phyloP scores from a whole-genome alignment of 148 eudicot species.

The Nepenthes gracilis region DNA sequence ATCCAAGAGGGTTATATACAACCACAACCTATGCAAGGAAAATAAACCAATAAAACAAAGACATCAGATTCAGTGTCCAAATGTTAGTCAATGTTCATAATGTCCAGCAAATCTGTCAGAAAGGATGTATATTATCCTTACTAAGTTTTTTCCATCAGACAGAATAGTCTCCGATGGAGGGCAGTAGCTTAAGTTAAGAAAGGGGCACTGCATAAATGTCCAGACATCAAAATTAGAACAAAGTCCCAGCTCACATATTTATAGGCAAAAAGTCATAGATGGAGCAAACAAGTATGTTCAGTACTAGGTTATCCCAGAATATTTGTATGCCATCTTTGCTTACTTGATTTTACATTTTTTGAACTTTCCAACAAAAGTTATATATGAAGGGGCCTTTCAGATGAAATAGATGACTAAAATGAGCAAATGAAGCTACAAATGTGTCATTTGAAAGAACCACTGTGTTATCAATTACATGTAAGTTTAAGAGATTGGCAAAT shows the following conservation, averaged over 20 bases:
- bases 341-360: too few relatives aligned
- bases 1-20: constrained; percentile 69
- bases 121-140: constrained; percentile 15
- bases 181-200: constrained; percentile 67
- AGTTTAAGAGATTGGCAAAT: too few relatives aligned
- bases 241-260: constrained; percentile 49
- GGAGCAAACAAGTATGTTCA: too few relatives aligned
- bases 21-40: constrained; percentile 40
- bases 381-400: too few relatives aligned
- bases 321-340: too few relatives aligned
- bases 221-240: constrained; percentile 10
- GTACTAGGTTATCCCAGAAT: too few relatives aligned
- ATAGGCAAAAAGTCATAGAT: background rate
- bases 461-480: too few relatives aligned
- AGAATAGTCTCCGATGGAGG: constrained; percentile 60
- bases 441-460: too few relatives aligned
- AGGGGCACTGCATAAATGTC: constrained; percentile 53
- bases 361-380: too few relatives aligned
- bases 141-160: constrained; percentile 48
- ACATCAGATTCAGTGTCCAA: constrained; percentile 3
- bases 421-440: too few relatives aligned
- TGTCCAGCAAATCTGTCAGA: background rate
- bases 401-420: too few relatives aligned
- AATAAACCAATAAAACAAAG: background rate
- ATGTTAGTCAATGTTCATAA: background rate